Evolutionary conservation across 306 rosid genomes (phyloP).

Genomic region (Cucumis hystrix): DNA sequence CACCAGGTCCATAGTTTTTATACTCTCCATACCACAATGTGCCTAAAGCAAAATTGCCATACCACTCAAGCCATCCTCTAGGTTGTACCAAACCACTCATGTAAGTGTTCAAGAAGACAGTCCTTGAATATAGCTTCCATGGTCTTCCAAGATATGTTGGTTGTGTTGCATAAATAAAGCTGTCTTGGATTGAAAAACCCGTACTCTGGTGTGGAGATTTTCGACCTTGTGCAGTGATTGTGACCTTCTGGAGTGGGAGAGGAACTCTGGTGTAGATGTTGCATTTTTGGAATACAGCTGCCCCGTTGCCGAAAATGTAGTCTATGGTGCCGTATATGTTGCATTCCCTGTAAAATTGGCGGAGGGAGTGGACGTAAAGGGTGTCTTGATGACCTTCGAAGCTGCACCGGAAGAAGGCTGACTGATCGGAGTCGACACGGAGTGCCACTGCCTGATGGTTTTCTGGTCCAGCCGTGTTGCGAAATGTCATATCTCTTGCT

Average conservation of each 20-base stretch:
- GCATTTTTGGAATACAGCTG: slow-evolving; percentile 33
- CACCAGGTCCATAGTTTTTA: slow-evolving; percentile 35
- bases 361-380: slow-evolving; percentile 25
- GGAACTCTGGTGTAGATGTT: slow-evolving; percentile 29
- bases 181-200: slow-evolving; percentile 23
- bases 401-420: slow-evolving; percentile 37
- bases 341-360: slow-evolving; percentile 47
- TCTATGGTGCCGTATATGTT: slow-evolving; percentile 48
- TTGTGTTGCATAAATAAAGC: slow-evolving; percentile 21
- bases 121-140: slow-evolving; percentile 45
- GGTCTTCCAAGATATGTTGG: slow-evolving; percentile 42
- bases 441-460: slow-evolving; percentile 46
- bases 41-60: slow-evolving; percentile 25
- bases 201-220: slow-evolving; percentile 36
- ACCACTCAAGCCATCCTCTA: slow-evolving; percentile 50
- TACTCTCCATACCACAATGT: slow-evolving; percentile 48
- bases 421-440: slow-evolving; percentile 33
- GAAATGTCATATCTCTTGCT: slow-evolving; percentile 41
- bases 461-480: slow-evolving; percentile 35
- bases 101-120: slow-evolving; percentile 31
- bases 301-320: slow-evolving; percentile 50
- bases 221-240: slow-evolving; percentile 39
- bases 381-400: slow-evolving; percentile 59
- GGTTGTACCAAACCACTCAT: slow-evolving; percentile 34
- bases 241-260: slow-evolving; percentile 31